Base-by-base conservation (phyloP, 768 basidiomycete genomes). In the Boletus edulis region DNA sequence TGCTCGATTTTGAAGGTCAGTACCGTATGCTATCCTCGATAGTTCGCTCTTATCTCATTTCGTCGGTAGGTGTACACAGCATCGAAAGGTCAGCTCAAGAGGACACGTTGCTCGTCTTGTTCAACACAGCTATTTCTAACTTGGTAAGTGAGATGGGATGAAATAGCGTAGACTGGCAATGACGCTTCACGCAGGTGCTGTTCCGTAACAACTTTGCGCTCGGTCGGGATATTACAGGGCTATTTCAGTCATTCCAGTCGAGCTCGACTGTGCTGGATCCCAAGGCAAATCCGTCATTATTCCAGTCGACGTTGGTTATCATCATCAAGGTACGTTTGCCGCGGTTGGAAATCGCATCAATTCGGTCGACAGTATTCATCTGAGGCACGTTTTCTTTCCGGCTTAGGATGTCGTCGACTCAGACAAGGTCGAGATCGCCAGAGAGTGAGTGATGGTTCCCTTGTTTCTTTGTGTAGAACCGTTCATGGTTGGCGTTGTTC, bases 171-270 rank as follows among this genome's bases (percentile, higher is more conserved):
- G 12, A 35, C 34, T 11, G 1, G 15, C 12, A 3, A n/a, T 1
- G 10, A 31, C 6, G 0, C 39, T 46, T 35, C 27, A n/a, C 15
- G 11, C 54, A 85, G 84, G 81, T 86, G 2, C 67, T 85, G 2
- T 85, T 84, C 71, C 78, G 85, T 4, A 84, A 86, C 53, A 86
- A 86, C 50, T 86, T 86, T 51, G 82, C 84, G 0, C 67, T 85
- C 3, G 80, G 81, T 42, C 73, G 83, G 18, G 82, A 84, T 57
- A 82, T 86, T 17, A 75, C 79, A 4, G 81, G 81, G 3, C 75
- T 85, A 2, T 86, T 86, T 52, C 80, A 81, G 52, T 83, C 82
- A 0, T 84, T 83, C 69, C 82, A 83, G 55, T 78, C 81, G 0
- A 81, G 80, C n/a, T 77, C 80, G 0, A 76, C 79, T 0, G 76